Percentiles rank a stretch among this genome's conserved stretches.
phyloP scores from a whole-genome alignment of 371 early-diverging fungal species.

The Mucor velutinosus region DNA sequence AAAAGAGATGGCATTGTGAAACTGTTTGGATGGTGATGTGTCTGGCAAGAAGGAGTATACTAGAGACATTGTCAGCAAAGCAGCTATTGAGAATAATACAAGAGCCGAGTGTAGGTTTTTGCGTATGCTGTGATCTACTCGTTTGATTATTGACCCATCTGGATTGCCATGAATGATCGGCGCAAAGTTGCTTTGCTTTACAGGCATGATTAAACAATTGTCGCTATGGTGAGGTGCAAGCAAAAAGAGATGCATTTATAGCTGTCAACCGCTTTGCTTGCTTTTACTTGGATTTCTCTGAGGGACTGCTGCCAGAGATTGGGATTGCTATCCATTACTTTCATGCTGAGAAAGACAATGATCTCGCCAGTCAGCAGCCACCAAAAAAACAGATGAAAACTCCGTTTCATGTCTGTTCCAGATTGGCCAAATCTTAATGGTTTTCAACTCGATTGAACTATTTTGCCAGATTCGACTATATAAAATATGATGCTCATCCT shows the following conservation, averaged over 20 bases:
- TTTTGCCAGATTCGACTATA: too few relatives aligned
- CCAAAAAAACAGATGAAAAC: too few relatives aligned
- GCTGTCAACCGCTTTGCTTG: not conserved
- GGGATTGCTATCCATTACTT: not conserved
- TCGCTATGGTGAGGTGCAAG: not conserved
- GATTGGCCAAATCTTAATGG: too few relatives aligned
- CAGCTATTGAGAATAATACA: not conserved
- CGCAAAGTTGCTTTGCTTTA: not conserved
- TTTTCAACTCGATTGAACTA: too few relatives aligned
- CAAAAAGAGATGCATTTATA: not conserved
- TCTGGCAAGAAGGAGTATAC: slow-evolving; percentile 14
- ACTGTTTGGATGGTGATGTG: slow-evolving; percentile 5
- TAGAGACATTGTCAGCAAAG: slow-evolving; percentile 1
- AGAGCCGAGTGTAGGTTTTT: slow-evolving; percentile 7
- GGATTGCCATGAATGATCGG: not conserved
- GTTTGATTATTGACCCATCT: not conserved
- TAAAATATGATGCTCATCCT: too few relatives aligned
- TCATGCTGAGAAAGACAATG: too few relatives aligned
- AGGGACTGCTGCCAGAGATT: not conserved
- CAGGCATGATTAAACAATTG: not conserved
- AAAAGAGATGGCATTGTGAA: slow-evolving; percentile 14
- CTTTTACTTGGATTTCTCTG: too few relatives aligned
- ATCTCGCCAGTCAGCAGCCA: too few relatives aligned
- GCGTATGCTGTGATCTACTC: not conserved
- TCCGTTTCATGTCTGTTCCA: too few relatives aligned